Conservation (phyloP, 305 asterid genomes). For the Fraxinus xanthoxyloides region DNA sequence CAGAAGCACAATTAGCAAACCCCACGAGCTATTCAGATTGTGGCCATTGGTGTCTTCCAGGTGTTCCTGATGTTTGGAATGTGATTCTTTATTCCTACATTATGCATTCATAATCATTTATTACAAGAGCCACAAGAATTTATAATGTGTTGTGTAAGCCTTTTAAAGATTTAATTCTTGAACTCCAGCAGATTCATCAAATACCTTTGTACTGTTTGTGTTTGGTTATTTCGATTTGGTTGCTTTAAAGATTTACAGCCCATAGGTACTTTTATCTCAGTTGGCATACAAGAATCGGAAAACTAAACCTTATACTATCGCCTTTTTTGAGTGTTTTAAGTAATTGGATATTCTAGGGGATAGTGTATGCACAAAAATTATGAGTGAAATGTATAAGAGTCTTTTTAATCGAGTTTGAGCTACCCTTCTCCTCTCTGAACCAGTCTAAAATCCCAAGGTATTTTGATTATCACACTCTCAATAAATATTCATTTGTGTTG, state of each 20-base stretch:
- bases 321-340: neutral
- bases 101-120: conserved; percentile 20
- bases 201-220: neutral
- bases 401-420: neutral
- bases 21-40: conserved; percentile 52
- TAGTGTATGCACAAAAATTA: neutral
- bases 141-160: neutral
- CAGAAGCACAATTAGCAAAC: conserved; percentile 27
- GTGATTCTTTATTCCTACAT: conserved; percentile 51
- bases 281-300: neutral
- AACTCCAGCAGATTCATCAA: neutral
- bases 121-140: neutral
- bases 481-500: too few species aligned
- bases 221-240: neutral
- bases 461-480: neutral
- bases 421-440: neutral
- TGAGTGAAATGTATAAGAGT: neutral
- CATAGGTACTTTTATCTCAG: neutral
- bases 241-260: neutral
- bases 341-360: neutral
- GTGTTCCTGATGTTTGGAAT: conserved; percentile 81
- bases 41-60: conserved; percentile 82
- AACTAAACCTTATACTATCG: neutral
- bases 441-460: neutral
- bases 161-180: neutral